A percentile compares a stretch with the other conserved stretches of the same genome.
phyloP scores from a whole-genome alignment of 164 flowering plant genomes.

The Annona cherimola region DNA sequence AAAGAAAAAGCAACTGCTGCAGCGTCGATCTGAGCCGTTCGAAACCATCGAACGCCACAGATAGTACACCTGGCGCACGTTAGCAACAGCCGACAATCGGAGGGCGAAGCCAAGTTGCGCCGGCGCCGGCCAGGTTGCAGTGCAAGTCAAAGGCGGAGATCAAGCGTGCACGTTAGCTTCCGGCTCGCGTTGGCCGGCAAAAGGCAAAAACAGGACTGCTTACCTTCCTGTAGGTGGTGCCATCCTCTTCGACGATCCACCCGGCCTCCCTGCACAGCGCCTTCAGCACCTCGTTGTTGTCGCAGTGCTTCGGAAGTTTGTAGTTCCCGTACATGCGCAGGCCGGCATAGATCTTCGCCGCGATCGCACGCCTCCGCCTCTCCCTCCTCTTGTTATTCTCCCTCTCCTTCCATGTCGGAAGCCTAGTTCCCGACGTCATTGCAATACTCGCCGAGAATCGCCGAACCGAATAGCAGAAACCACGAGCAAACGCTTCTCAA shows the following conservation, averaged over 20 bases:
- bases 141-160: no score
- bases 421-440: constrained; percentile 73
- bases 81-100: not conserved
- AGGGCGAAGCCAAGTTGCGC: no score
- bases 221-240: constrained; percentile 90
- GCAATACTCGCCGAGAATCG: not conserved
- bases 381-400: constrained; percentile 87
- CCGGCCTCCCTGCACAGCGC: constrained; percentile 91
- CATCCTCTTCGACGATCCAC: constrained; percentile 88
- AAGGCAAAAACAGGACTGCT: not conserved
- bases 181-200: not conserved
- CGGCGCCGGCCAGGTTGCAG: no score
- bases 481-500: constrained; percentile 7
- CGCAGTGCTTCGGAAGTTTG: constrained; percentile 89
- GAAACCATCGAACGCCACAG: not conserved
- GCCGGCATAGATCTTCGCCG: constrained; percentile 87
- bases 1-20: not conserved
- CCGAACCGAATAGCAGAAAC: not conserved
- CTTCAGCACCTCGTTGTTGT: constrained; percentile 87
- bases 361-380: constrained; percentile 76
- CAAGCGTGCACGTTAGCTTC: not conserved
- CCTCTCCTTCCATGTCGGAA: constrained; percentile 92
- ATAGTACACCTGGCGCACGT: not conserved
- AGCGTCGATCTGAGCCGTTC: not conserved
- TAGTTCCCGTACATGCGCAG: constrained; percentile 76